Percentiles rank a stretch among this genome's conserved stretches.
phyloP scores from a whole-genome alignment of 2,329 filamentous ascomycete species.

The Chlorencoelia australis region DNA sequence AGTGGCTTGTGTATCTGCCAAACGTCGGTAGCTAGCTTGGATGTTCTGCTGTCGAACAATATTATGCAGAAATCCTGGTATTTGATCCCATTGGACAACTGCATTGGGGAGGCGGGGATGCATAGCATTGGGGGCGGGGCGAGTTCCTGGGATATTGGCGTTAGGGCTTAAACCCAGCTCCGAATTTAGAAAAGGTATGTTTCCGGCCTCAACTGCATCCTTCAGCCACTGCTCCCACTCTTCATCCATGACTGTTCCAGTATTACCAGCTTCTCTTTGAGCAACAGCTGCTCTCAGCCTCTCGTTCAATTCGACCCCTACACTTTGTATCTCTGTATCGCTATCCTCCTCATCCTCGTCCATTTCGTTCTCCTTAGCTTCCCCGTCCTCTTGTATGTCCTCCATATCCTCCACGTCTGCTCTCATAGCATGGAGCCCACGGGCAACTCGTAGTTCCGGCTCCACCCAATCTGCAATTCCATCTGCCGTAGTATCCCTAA shows the following conservation, averaged over 20 bases:
- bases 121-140: conserved; percentile 29
- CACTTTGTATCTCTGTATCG: conserved; percentile 44
- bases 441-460: conserved; percentile 27
- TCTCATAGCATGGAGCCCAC: conserved; percentile 10
- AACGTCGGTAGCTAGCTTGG: too few relatives aligned
- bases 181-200: conserved; percentile 36
- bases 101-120: conserved; percentile 43
- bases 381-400: conserved; percentile 27
- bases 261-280: conserved; percentile 50
- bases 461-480: conserved; percentile 54
- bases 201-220: conserved; percentile 54
- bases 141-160: conserved; percentile 27
- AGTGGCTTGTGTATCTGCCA: background rate
- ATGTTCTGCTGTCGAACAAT: conserved; percentile 40
- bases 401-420: conserved; percentile 26
- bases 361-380: conserved; percentile 26
- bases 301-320: conserved; percentile 53
- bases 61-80: conserved; percentile 45
- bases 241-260: conserved; percentile 51
- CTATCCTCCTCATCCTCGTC: conserved; percentile 38
- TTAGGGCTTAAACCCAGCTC: conserved; percentile 19
- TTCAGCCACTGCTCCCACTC: conserved; percentile 70
- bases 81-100: conserved; percentile 48
- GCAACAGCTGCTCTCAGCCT: conserved; percentile 55
- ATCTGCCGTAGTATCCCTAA: conserved; percentile 62